Conservation (phyloP, 108 stramenopile genomes). For the Discostella pseudostelligera region DNA sequence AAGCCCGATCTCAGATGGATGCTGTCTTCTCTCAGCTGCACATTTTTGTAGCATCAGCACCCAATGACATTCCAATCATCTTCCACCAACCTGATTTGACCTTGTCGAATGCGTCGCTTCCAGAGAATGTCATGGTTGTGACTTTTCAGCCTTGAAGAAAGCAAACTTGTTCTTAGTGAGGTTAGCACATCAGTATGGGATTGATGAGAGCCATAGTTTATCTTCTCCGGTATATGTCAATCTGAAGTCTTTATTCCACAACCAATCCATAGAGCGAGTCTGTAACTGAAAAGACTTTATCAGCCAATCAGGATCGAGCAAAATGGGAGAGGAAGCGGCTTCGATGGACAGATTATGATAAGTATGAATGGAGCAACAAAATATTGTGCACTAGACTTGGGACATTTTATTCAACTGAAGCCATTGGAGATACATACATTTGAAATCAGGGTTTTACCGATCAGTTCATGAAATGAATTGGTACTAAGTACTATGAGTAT, state of each 20-base stretch:
- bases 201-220: conserved; percentile 58
- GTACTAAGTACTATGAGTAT: too few relatives aligned
- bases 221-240: conserved; percentile 62
- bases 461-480: too few relatives aligned
- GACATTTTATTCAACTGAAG: conserved; percentile 26
- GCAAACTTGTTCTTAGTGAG: conserved; percentile 58
- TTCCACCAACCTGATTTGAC: conserved; percentile 32
- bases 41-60: conserved; percentile 59
- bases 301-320: conserved; percentile 48
- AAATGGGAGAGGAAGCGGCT: conserved; percentile 42
- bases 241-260: conserved; percentile 41
- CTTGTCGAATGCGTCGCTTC: conserved; percentile 44
- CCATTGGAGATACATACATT: conserved; percentile 74
- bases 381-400: too few relatives aligned
- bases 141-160: conserved; percentile 47
- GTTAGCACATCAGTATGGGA: conserved; percentile 88
- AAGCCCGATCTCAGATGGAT: conserved; percentile 73
- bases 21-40: conserved; percentile 69
- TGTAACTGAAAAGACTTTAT: conserved; percentile 58
- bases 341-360: conserved; percentile 16
- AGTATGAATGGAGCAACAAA: neutral
- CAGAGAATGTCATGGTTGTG: conserved; percentile 68
- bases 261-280: conserved; percentile 26
- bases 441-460: conserved; percentile 18
- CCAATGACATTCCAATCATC: conserved; percentile 11